Percentiles rank a stretch among this genome's conserved stretches.
phyloP scores from a whole-genome alignment of 352 stramenopile genomes.

The Phytophthora colocasiae region DNA sequence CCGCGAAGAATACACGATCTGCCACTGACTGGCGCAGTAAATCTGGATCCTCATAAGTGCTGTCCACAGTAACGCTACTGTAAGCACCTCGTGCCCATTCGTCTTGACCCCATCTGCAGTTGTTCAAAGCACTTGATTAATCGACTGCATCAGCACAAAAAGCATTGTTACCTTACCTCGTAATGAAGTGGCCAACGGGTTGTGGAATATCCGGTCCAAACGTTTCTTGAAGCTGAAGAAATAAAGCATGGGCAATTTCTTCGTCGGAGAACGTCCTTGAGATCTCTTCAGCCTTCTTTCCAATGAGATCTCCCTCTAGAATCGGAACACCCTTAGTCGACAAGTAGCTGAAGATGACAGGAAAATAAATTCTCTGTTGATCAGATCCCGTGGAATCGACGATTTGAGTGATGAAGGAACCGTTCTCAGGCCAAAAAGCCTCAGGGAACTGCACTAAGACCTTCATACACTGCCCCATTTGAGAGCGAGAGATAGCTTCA shows the following conservation, averaged over 20 bases:
- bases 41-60: constrained; percentile 64
- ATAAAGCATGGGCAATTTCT: constrained; percentile 44
- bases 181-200: constrained; percentile 53
- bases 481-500: constrained; percentile 46
- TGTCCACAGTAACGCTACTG: constrained; percentile 66
- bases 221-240: constrained; percentile 49
- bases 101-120: constrained; percentile 62
- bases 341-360: constrained; percentile 67
- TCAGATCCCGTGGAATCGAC: constrained; percentile 3
- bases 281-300: constrained; percentile 38
- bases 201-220: constrained; percentile 44
- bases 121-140: constrained; percentile 1
- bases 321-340: constrained; percentile 47
- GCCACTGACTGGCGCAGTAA: constrained; percentile 46
- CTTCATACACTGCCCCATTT: constrained; percentile 79
- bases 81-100: constrained; percentile 61
- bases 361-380: constrained; percentile 45
- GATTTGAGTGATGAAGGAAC: constrained; percentile 52
- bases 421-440: constrained; percentile 58
- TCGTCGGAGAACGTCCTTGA: constrained; percentile 44
- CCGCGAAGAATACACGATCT: constrained; percentile 64
- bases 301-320: constrained; percentile 65
- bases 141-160: neutral
- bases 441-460: constrained; percentile 67
- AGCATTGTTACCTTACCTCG: constrained; percentile 42